Conservation (phyloP, 441 rosid species). For the Manihot esculenta region DNA sequence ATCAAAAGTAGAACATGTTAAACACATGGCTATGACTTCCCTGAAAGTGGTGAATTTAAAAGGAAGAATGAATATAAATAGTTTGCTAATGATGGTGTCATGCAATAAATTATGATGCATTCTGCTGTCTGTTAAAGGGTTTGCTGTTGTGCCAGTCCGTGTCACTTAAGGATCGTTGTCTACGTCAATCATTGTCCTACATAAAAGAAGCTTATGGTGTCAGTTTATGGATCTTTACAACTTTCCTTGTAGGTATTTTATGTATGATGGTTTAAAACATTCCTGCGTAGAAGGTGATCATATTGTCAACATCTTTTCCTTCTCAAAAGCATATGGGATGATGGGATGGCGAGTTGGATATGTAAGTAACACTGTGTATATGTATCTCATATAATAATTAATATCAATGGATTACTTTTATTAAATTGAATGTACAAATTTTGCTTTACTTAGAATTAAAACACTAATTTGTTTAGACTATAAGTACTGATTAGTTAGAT, state of each 20-base stretch:
- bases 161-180: neutral
- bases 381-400: neutral
- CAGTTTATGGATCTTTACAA: slow-evolving; percentile 2
- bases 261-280: slow-evolving; percentile 91
- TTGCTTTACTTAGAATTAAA: neutral
- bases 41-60: neutral
- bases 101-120: neutral
- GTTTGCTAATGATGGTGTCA: neutral
- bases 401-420: neutral
- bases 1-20: neutral
- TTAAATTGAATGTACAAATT: neutral
- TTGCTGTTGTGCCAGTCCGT: neutral
- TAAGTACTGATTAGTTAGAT: neutral
- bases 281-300: slow-evolving; percentile 87
- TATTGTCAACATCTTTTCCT: slow-evolving; percentile 89
- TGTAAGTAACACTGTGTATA: slow-evolving; percentile 48
- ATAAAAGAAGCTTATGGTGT: slow-evolving; percentile 8
- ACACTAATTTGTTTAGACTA: neutral
- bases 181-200: neutral
- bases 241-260: slow-evolving; percentile 75
- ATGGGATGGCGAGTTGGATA: slow-evolving; percentile 99
- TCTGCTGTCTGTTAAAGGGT: neutral
- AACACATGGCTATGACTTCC: neutral
- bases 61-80: too few species aligned
- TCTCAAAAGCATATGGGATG: slow-evolving; percentile 99